phyloP scores from a whole-genome alignment of 2,329 filamentous ascomycete species.

The Penicillium sp. region DNA sequence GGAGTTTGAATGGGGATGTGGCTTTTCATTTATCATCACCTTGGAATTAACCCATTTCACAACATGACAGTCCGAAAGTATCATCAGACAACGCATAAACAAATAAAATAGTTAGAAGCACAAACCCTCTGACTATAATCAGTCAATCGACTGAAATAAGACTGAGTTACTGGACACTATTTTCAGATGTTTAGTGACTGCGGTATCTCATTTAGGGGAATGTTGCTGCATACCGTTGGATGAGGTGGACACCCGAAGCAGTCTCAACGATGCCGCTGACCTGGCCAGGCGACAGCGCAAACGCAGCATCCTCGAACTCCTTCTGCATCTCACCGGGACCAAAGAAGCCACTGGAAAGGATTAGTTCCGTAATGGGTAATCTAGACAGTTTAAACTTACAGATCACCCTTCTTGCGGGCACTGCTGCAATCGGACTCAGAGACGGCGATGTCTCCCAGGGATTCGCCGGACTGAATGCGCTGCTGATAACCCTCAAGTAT shows the following conservation, averaged over 20 bases:
- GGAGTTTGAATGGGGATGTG: background rate
- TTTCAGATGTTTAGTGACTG: slow-evolving; percentile 1
- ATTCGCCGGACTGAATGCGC: slow-evolving; percentile 69
- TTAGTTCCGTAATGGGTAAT: background rate
- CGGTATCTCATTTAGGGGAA: background rate
- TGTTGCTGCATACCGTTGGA: slow-evolving; percentile 69
- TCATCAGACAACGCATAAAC: background rate
- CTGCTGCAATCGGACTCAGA: slow-evolving; percentile 95
- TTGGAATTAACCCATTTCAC: background rate
- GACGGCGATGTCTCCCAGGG: slow-evolving; percentile 78
- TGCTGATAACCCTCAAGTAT: slow-evolving; percentile 75
- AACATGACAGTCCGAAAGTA: background rate
- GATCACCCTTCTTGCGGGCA: slow-evolving; percentile 86
- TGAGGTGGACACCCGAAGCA: slow-evolving; percentile 90
- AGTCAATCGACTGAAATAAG: background rate
- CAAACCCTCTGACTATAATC: background rate
- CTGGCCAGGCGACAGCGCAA: slow-evolving; percentile 81
- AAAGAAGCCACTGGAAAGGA: slow-evolving; percentile 70
- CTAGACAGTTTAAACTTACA: slow-evolving; percentile 53
- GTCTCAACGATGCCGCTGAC: slow-evolving; percentile 88
- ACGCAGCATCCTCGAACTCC: slow-evolving; percentile 95
- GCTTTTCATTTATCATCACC: background rate
- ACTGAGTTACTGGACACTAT: slow-evolving; percentile 26
- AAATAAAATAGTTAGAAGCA: background rate
- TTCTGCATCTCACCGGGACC: slow-evolving; percentile 96